Conservation (phyloP, 805 yeast genomes). For the Grigorovia jiainica region DNA sequence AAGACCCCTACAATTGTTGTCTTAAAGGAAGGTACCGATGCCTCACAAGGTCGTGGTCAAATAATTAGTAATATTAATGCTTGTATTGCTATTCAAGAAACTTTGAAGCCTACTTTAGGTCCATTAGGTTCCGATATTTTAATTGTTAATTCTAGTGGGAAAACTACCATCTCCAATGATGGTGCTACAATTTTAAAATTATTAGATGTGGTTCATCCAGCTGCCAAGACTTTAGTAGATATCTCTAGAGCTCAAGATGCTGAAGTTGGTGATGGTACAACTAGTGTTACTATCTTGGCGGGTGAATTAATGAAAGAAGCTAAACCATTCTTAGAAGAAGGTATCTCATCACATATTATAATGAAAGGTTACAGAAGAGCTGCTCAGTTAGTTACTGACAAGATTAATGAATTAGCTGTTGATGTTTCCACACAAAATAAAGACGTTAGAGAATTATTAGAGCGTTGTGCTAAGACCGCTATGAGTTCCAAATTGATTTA, state of each 20-base stretch:
- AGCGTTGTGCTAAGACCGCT: slow-evolving; percentile 92
- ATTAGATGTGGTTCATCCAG: slow-evolving; percentile 95
- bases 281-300: slow-evolving; percentile 88
- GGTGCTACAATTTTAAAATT: slow-evolving; percentile 94
- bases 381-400: slow-evolving; percentile 61
- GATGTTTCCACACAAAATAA: slow-evolving; percentile 42
- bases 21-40: slow-evolving; percentile 93
- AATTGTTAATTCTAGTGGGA: slow-evolving; percentile 73
- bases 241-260: slow-evolving; percentile 95
- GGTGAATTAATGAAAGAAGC: slow-evolving; percentile 92
- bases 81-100: slow-evolving; percentile 93
- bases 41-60: slow-evolving; percentile 95
- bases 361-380: slow-evolving; percentile 84
- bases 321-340: slow-evolving; percentile 88
- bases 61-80: slow-evolving; percentile 93
- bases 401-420: slow-evolving; percentile 66
- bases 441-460: slow-evolving; percentile 66
- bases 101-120: slow-evolving; percentile 88
- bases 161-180: slow-evolving; percentile 92
- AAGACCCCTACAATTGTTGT: slow-evolving; percentile 98
- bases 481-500: slow-evolving; percentile 92
- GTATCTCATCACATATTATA: slow-evolving; percentile 83
- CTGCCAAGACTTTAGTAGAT: slow-evolving; percentile 92
- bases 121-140: slow-evolving; percentile 95
- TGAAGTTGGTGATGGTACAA: slow-evolving; percentile 98